phyloP scores from a whole-genome alignment of 1,284 basidiomycete genomes.

The Leccinum angustisporum region DNA sequence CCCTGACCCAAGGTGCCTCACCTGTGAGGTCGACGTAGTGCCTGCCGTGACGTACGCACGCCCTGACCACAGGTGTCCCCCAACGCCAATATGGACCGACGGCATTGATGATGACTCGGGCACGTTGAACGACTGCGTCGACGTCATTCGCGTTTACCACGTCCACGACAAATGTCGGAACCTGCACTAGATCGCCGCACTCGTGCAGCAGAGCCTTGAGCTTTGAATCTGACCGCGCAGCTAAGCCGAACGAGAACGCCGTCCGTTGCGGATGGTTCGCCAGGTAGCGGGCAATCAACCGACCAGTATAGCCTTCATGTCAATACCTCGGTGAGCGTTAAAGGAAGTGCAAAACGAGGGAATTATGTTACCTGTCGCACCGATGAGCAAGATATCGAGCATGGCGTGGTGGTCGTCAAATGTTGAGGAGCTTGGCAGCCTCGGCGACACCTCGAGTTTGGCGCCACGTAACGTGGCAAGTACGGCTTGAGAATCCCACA shows the following conservation, averaged over 20 bases:
- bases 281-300: constrained; percentile 61
- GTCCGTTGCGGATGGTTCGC: constrained; percentile 56
- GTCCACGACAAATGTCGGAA: constrained; percentile 52
- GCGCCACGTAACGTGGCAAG: constrained; percentile 11
- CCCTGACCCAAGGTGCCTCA: constrained; percentile 53
- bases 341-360: constrained; percentile 4
- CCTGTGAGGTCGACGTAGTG: constrained; percentile 69
- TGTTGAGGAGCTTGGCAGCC: constrained; percentile 10
- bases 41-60: constrained; percentile 43
- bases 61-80: constrained; percentile 63
- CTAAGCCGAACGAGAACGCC: constrained; percentile 59
- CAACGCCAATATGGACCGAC: constrained; percentile 66
- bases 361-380: constrained; percentile 50
- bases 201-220: constrained; percentile 47
- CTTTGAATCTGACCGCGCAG: constrained; percentile 58
- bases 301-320: constrained; percentile 58
- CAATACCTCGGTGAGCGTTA: constrained; percentile 6
- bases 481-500: not conserved
- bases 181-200: constrained; percentile 39
- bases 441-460: constrained; percentile 1
- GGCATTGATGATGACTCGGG: constrained; percentile 65
- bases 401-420: constrained; percentile 26
- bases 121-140: constrained; percentile 50
- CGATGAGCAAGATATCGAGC: constrained; percentile 60
- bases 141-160: constrained; percentile 47